Evolutionary conservation across 257 asterid species (phyloP).

Genomic region (Gentiana macrophylla): DNA sequence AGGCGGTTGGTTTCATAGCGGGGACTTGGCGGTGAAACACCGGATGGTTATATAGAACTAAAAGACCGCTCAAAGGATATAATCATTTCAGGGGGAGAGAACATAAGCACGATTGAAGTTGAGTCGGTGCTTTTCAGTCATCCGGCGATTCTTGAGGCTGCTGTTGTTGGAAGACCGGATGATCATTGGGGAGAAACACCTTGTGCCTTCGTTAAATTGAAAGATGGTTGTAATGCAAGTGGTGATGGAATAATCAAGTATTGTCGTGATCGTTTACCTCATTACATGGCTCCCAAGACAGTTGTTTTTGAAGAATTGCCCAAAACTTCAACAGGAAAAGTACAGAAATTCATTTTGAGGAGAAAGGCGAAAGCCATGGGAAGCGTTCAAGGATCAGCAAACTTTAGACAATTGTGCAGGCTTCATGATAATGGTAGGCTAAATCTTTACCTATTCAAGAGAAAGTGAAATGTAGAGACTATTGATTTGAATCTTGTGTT

Average conservation of each 20-base stretch:
- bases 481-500: too few species aligned
- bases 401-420: background rate
- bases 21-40: slow-evolving; percentile 28
- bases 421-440: too few species aligned
- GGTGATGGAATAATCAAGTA: slow-evolving; percentile 19
- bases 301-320: slow-evolving; percentile 28
- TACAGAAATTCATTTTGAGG: slow-evolving; percentile 24
- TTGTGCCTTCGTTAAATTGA: slow-evolving; percentile 27
- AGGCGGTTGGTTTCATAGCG: slow-evolving; percentile 27
- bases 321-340: slow-evolving; percentile 30
- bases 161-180: slow-evolving; percentile 29
- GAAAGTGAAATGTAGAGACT: background rate
- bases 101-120: slow-evolving; percentile 29
- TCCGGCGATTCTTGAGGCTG: slow-evolving; percentile 27
- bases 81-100: slow-evolving; percentile 29
- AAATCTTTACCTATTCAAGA: background rate
- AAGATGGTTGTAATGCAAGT: slow-evolving; percentile 16
- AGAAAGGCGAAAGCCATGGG: slow-evolving; percentile 25
- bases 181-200: slow-evolving; percentile 32
- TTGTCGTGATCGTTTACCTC: slow-evolving; percentile 27
- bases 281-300: slow-evolving; percentile 27
- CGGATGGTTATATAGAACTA: slow-evolving; percentile 25
- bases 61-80: slow-evolving; percentile 31
- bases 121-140: slow-evolving; percentile 22
- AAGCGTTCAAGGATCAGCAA: slow-evolving; percentile 23